Evolutionary conservation across 2,329 filamentous ascomycete genomes (phyloP), one percentile per base, ranked within the genome.

Genomic region (Aureobasidium pullulans): DNA sequence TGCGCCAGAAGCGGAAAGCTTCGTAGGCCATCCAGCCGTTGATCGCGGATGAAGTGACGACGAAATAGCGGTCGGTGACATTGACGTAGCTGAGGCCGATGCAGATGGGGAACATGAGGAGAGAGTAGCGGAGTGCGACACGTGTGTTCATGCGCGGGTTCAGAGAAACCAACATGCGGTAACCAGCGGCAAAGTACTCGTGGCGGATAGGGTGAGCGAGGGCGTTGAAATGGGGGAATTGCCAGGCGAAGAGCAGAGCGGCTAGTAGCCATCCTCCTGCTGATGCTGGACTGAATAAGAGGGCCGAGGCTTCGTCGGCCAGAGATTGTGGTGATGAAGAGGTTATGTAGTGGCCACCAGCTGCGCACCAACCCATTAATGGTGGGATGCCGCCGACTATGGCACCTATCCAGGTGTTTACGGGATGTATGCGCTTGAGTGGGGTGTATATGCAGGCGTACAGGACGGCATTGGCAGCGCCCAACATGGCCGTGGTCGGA

Each of bases 161-260:
- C 6, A 88, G 86, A 86, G 92, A 97, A 49, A 83, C 84, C 3
- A 97, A 79, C 94, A 87, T 87, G 61, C 79, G 76, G 68, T 86
- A 85, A 1, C 84, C 84, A 0, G 84, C 84, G 36, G 75, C 73
- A 64, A 85, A 87, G 78, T 99, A 99, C 72, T 99, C 94, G 8
- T 95, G 86, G 19, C 90, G 82, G 62, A 97, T 96, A 4, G 84
- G 80, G 83, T 93, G 95, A 48, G 89, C 92, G 23, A 99, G 80
- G 1, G 92, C 88, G 81, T 96, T 97, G 77, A 99, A 99, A 75
- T 99, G 94, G 3, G 94, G 91, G 70, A 99, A 97, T 71, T 99
- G 93, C 94, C 94, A 99, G 11, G 91, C 88, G 65, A 96, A 96
- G 5, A 99, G 78, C 6, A 97, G 76, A 0, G 81, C 84, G 1